phyloP scores from a whole-genome alignment of 164 flowering plant genomes.

The Nelumbo lutea region DNA sequence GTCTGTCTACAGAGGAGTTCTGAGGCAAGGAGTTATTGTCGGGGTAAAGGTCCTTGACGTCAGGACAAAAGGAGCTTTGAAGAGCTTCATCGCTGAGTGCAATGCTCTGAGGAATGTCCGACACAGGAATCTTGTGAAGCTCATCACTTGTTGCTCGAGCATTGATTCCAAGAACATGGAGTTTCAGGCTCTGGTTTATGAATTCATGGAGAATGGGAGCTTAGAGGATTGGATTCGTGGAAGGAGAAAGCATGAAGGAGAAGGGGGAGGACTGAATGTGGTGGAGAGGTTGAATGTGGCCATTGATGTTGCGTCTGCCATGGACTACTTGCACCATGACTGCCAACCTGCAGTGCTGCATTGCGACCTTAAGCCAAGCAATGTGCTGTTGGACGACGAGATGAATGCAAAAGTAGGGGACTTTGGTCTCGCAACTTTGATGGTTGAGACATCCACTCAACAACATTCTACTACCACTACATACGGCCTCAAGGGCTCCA shows the following conservation, averaged over 20 bases:
- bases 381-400: too few species aligned
- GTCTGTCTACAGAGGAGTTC: background rate
- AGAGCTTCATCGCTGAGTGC: slow-evolving; percentile 38
- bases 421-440: slow-evolving; percentile 37
- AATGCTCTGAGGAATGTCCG: slow-evolving; percentile 32
- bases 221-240: slow-evolving; percentile 35
- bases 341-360: slow-evolving; percentile 15
- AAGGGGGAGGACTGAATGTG: slow-evolving; percentile 14
- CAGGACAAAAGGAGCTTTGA: slow-evolving; percentile 10
- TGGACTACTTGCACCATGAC: slow-evolving; percentile 41
- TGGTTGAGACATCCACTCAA: slow-evolving; percentile 5
- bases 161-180: slow-evolving; percentile 25
- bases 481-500: slow-evolving; percentile 26
- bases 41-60: slow-evolving; percentile 36
- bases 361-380: too few species aligned
- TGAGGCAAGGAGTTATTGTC: slow-evolving; percentile 6
- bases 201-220: slow-evolving; percentile 23
- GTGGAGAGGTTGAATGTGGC: slow-evolving; percentile 27
- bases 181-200: slow-evolving; percentile 23
- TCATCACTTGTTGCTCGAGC: slow-evolving; percentile 31
- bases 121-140: slow-evolving; percentile 17
- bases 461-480: slow-evolving; percentile 19
- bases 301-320: slow-evolving; percentile 33
- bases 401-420: slow-evolving; percentile 16
- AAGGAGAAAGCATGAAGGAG: slow-evolving; percentile 11